Conservation (phyloP, 495 filamentous ascomycete genomes). For the Penicillium manginii region DNA sequence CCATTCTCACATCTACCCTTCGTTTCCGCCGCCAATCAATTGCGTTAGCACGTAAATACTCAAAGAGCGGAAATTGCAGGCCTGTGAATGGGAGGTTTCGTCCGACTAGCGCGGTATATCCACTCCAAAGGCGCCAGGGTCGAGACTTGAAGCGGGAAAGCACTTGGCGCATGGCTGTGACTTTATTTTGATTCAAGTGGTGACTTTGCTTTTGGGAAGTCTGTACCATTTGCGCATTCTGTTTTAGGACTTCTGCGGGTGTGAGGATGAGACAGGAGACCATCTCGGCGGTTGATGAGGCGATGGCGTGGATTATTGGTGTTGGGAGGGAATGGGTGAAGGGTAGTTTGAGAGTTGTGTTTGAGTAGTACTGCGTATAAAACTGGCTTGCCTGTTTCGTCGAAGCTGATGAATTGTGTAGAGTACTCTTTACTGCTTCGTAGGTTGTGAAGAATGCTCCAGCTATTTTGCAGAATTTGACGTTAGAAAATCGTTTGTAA, state of each 20-base stretch:
- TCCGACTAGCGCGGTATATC: conserved; percentile 77
- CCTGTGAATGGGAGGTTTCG: conserved; percentile 87
- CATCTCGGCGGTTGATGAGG: conserved; percentile 75
- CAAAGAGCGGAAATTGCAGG: conserved; percentile 87
- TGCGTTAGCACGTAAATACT: conserved; percentile 58
- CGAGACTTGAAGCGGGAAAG: conserved; percentile 56
- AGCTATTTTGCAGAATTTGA: conserved; percentile 49
- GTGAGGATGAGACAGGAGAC: conserved; percentile 85
- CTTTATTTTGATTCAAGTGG: no score
- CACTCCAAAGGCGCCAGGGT: conserved; percentile 69
- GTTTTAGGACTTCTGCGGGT: conserved; percentile 89
- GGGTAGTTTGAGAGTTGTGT: conserved; percentile 34
- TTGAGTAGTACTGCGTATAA: conserved; percentile 40
- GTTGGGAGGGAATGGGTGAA: conserved; percentile 53
- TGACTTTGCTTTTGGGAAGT: conserved; percentile 9
- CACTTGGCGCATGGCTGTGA: conserved; percentile 55
- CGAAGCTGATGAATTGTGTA: conserved; percentile 43
- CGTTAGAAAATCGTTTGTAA: background rate
- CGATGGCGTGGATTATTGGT: conserved; percentile 67
- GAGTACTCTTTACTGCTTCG: conserved; percentile 69
- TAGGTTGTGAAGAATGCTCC: conserved; percentile 92
- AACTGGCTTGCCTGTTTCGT: conserved; percentile 24
- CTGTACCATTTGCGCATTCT: conserved; percentile 79
- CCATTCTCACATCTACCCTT: conserved; percentile 12
- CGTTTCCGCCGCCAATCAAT: conserved; percentile 35